phyloP scores from a whole-genome alignment of 2,329 filamentous ascomycete genomes.

The Penicillium sumatraense region DNA sequence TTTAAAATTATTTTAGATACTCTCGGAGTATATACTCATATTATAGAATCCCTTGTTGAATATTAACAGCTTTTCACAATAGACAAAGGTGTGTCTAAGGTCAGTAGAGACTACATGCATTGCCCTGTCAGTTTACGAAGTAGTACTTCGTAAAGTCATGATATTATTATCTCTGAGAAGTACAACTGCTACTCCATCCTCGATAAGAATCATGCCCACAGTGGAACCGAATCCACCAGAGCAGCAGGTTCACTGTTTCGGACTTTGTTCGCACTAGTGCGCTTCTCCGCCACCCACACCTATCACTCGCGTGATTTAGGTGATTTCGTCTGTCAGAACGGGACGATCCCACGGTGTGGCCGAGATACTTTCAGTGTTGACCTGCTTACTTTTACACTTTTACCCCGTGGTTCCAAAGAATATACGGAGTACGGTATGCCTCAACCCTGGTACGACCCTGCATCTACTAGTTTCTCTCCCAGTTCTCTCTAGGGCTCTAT shows the following conservation, averaged over 20 bases:
- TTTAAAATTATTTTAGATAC: too few relatives aligned
- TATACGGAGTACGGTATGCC: too few relatives aligned
- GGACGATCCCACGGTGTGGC: slow-evolving; percentile 14
- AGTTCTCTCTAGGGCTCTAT: background rate
- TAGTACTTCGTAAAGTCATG: background rate
- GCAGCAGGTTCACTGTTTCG: slow-evolving; percentile 3
- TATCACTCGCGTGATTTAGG: slow-evolving; percentile 21
- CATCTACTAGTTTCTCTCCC: background rate
- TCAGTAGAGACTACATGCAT: too few relatives aligned
- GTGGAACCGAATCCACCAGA: slow-evolving; percentile 3
- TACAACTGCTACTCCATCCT: too few relatives aligned
- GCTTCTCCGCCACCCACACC: slow-evolving; percentile 9
- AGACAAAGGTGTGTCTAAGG: too few relatives aligned
- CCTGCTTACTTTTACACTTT: background rate
- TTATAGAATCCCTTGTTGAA: too few relatives aligned
- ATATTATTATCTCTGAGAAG: background rate
- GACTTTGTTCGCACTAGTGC: slow-evolving; percentile 1
- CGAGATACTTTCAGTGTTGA: background rate
- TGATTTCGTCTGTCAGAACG: slow-evolving; percentile 16
- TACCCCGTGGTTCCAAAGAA: slow-evolving; percentile 2
- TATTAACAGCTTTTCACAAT: too few relatives aligned
- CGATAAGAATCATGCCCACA: slow-evolving; percentile 2
- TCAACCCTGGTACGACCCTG: background rate
- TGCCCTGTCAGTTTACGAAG: background rate
- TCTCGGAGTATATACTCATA: too few relatives aligned